phyloP scores from a whole-genome alignment of 176 grass and related monocot genomes.

The Cocos nucifera region DNA sequence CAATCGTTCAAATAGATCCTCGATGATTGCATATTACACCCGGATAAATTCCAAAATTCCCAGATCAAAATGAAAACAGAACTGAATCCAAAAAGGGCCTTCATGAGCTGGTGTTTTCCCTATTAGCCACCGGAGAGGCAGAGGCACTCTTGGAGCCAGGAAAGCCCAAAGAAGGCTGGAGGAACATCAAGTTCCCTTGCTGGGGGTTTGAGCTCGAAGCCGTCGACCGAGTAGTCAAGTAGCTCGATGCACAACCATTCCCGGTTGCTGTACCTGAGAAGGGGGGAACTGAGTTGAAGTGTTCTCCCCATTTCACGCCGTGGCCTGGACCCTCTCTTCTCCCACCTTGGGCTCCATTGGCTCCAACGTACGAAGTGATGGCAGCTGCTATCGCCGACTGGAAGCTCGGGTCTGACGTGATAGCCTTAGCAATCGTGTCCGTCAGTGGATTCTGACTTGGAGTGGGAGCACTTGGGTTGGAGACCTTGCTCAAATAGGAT shows the following conservation, averaged over 20 bases:
- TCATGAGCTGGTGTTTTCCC: not conserved
- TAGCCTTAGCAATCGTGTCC: constrained; percentile 65
- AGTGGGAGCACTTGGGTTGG: not conserved
- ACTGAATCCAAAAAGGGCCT: too few species aligned
- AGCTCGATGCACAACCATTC: constrained; percentile 26
- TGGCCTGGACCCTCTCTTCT: not conserved
- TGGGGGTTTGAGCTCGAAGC: constrained; percentile 23
- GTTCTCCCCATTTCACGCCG: constrained; percentile 38
- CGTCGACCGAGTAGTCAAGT: constrained; percentile 13
- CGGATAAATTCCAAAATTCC: too few species aligned
- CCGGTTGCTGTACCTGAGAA: not conserved
- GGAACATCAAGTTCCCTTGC: constrained; percentile 30
- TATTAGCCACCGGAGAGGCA: constrained; percentile 16
- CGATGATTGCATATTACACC: too few species aligned
- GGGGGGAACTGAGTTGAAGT: constrained; percentile 27
- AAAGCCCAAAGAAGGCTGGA: constrained; percentile 30
- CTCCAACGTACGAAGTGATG: constrained; percentile 68
- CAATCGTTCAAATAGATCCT: too few species aligned
- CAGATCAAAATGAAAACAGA: too few species aligned
- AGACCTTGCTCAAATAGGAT: constrained; percentile 24
- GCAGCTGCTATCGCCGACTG: constrained; percentile 59
- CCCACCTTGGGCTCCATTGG: constrained; percentile 20
- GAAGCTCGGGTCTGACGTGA: constrained; percentile 65
- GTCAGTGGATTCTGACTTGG: constrained; percentile 22
- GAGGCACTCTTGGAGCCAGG: constrained; percentile 39